Conservation (phyloP, 805 yeast species). For the Pichia membranifaciens region DNA sequence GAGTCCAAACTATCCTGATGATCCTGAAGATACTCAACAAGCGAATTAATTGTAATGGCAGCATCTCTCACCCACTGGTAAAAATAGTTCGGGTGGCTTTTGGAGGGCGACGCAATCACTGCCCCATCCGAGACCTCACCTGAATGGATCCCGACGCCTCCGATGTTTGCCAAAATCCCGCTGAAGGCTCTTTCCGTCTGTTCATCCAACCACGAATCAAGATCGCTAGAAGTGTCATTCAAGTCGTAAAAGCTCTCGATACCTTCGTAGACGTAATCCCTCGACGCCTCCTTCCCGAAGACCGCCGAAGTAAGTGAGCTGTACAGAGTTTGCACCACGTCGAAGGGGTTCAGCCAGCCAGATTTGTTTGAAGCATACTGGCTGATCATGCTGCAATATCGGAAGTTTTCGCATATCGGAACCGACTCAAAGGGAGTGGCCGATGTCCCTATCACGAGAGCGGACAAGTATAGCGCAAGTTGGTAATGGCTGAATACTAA, state of each 20-base stretch:
- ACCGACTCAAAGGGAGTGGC: too few relatives aligned
- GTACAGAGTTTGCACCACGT: neutral
- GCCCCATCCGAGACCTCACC: slow-evolving; percentile 55
- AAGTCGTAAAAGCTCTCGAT: slow-evolving; percentile 1
- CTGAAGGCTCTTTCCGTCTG: slow-evolving; percentile 40
- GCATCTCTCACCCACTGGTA: slow-evolving; percentile 91
- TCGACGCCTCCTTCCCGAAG: neutral
- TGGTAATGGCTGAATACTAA: too few relatives aligned
- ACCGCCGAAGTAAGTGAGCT: neutral
- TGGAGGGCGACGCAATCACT: slow-evolving; percentile 83
- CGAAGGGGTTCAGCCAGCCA: neutral
- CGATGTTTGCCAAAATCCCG: slow-evolving; percentile 49
- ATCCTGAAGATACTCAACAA: slow-evolving; percentile 53
- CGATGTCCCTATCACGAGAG: too few relatives aligned
- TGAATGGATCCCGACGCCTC: slow-evolving; percentile 36
- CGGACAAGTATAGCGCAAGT: too few relatives aligned
- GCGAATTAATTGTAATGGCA: slow-evolving; percentile 68
- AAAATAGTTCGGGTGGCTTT: slow-evolving; percentile 65
- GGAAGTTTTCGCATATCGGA: too few relatives aligned
- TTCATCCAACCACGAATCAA: slow-evolving; percentile 43
- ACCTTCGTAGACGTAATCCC: neutral
- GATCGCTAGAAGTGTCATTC: slow-evolving; percentile 15
- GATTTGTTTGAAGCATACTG: neutral
- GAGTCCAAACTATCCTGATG: slow-evolving; percentile 19
- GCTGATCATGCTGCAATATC: too few relatives aligned